Conservation (phyloP, 73 alveolate species). For the Tetrahymena borealis region DNA sequence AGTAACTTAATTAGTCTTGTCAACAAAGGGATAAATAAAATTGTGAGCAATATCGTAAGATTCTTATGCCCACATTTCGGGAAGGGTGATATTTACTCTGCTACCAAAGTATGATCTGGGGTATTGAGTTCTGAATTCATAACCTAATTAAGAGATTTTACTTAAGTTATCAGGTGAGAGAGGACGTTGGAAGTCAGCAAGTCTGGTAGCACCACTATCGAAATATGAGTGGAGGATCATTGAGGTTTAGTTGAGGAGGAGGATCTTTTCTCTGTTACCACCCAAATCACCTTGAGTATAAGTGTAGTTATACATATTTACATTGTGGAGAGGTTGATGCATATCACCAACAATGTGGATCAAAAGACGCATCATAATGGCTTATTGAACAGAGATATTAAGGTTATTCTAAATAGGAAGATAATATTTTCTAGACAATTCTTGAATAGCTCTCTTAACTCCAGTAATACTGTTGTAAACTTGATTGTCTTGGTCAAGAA, state of each 20-base stretch:
- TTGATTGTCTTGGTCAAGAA: not conserved
- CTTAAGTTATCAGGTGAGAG: not conserved
- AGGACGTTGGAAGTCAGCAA: not conserved
- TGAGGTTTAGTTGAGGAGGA: constrained; percentile 17
- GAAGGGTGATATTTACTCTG: constrained; percentile 7
- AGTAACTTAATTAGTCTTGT: not conserved
- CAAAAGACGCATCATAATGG: constrained; percentile 51
- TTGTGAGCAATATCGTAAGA: not conserved
- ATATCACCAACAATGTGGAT: constrained; percentile 73
- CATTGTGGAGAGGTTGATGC: constrained; percentile 74
- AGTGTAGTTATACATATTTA: constrained; percentile 33
- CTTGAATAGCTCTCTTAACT: not conserved
- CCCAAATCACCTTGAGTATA: constrained; percentile 72
- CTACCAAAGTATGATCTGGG: constrained; percentile 1
- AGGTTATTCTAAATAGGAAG: not conserved
- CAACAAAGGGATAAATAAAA: not conserved
- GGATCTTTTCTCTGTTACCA: constrained; percentile 50
- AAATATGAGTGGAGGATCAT: constrained; percentile 33
- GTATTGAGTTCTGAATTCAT: not conserved
- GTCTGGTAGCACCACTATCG: constrained; percentile 25
- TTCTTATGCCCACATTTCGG: constrained; percentile 25
- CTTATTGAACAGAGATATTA: constrained; percentile 14
- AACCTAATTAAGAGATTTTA: not conserved
- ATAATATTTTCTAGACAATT: not conserved
- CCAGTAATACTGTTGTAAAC: not conserved